Percentiles rank a stretch among this genome's conserved stretches.
Evolutionary conservation across 176 grass and related monocot species (phyloP).

Genomic region (Musa schizocarpa): DNA sequence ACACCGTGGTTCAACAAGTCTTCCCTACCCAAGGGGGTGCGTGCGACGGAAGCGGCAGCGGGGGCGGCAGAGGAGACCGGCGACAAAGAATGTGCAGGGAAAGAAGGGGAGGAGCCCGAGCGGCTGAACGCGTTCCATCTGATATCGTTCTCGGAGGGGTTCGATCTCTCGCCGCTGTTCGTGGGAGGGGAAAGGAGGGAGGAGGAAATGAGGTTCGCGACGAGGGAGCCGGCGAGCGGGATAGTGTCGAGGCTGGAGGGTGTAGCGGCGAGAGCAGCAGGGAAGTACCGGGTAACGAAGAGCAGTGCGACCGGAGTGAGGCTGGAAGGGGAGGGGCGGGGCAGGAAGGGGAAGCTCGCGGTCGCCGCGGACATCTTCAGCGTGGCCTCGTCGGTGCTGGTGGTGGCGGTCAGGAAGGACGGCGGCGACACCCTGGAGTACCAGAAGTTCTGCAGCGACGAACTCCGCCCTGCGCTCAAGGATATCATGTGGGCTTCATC

Average conservation of each 20-base stretch:
- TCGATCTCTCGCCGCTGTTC: constrained; percentile 9
- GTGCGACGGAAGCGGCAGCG: neutral
- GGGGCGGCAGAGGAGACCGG: neutral
- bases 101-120: constrained; percentile 1
- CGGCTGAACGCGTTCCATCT: constrained; percentile 5
- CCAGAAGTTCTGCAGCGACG: neutral
- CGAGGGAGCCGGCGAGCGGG: neutral
- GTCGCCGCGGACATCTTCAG: neutral
- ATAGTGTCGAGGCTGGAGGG: neutral
- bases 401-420: neutral
- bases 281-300: neutral
- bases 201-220: neutral
- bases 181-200: neutral
- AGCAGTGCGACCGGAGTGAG: neutral
- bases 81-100: neutral
- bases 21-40: neutral
- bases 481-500: neutral
- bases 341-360: neutral
- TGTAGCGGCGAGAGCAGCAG: neutral
- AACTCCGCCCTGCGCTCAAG: neutral
- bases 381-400: neutral
- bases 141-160: constrained; percentile 10
- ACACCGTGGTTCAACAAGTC: constrained; percentile 15
- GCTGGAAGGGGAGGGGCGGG: neutral
- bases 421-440: neutral